These are phyloP conservation scores for Bifiguratus adelaidae DNA, from an alignment of 192 early-diverging fungal species.

Conservation along the genomic window DNA sequence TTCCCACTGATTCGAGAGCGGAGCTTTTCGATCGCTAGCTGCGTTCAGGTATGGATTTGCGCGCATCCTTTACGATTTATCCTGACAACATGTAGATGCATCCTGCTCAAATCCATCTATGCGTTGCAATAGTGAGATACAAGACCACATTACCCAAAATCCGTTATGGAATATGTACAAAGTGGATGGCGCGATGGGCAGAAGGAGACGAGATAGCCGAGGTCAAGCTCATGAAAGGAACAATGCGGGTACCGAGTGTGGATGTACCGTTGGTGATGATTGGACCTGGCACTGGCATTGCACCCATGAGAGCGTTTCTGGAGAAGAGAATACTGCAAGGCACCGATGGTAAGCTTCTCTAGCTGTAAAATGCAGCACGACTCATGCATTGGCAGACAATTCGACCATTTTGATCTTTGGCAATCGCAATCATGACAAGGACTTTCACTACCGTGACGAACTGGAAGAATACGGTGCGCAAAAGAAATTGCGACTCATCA, in stretches of 20 bases:
- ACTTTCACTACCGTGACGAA: conserved; percentile 66
- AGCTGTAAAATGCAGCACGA: neutral
- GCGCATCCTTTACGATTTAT: neutral
- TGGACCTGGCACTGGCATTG: conserved; percentile 87
- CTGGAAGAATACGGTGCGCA: conserved; percentile 39
- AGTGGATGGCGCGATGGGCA: conserved; percentile 43
- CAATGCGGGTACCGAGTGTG: conserved; percentile 49
- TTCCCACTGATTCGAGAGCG: conserved; percentile 73
- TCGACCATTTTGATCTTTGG: conserved; percentile 83
- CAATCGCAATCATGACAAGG: conserved; percentile 54
- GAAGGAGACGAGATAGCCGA: conserved; percentile 12
- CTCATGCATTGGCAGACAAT: no score
- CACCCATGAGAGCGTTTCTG: conserved; percentile 80
- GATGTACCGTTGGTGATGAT: conserved; percentile 62
- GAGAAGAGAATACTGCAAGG: conserved; percentile 35
- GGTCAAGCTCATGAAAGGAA: conserved; percentile 49
- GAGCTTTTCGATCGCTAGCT: conserved; percentile 80
- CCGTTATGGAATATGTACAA: conserved; percentile 75
- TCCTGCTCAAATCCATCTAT: conserved; percentile 51
- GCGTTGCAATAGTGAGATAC: conserved; percentile 81
- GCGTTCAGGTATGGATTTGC: conserved; percentile 9
- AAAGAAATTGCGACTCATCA: conserved; percentile 44
- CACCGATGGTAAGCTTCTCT: conserved; percentile 20
- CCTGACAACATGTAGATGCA: conserved; percentile 17
- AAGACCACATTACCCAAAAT: conserved; percentile 63